Evolutionary conservation across 768 basidiomycete species (phyloP).

Genomic region (Fistulinella prunicolor): DNA sequence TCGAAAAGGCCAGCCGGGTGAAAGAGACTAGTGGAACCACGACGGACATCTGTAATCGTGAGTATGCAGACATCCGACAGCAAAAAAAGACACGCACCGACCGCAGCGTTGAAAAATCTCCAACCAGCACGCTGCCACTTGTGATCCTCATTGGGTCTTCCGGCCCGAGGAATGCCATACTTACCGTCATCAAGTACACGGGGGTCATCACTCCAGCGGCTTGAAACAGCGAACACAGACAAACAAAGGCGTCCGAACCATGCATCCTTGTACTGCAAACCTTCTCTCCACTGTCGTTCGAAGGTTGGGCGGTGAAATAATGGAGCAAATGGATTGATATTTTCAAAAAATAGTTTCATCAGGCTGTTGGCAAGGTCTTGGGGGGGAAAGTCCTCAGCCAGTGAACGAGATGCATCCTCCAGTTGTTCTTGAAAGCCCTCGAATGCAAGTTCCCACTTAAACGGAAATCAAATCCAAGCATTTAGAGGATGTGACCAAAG

Average conservation of each 20-base stretch:
- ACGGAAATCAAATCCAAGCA: not conserved
- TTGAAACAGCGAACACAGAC: slow-evolving; percentile 64
- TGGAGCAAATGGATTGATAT: slow-evolving; percentile 58
- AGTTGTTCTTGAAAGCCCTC: slow-evolving; percentile 41
- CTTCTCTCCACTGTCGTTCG: slow-evolving; percentile 53
- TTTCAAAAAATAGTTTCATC: slow-evolving; percentile 65
- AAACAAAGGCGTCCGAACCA: slow-evolving; percentile 64
- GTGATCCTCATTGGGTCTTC: slow-evolving; percentile 25
- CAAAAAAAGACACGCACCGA: slow-evolving; percentile 37
- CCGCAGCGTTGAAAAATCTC: slow-evolving; percentile 56
- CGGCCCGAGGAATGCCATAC: slow-evolving; percentile 20
- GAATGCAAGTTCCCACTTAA: slow-evolving; percentile 58
- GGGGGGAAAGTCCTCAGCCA: slow-evolving; percentile 57
- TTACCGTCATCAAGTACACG: slow-evolving; percentile 46
- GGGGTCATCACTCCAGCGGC: slow-evolving; percentile 61
- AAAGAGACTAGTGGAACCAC: slow-evolving; percentile 47
- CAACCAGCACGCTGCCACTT: slow-evolving; percentile 58
- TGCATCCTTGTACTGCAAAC: slow-evolving; percentile 50
- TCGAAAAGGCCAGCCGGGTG: slow-evolving; percentile 61
- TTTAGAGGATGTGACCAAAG: not conserved
- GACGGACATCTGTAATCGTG: slow-evolving; percentile 45
- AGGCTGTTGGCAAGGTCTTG: slow-evolving; percentile 55
- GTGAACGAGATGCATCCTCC: slow-evolving; percentile 29
- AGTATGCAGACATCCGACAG: not conserved
- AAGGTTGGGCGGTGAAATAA: slow-evolving; percentile 74